These are phyloP conservation scores for Venturia oleaginea DNA, from an alignment of 2,329 filamentous ascomycete genomes.

Conservation along the genomic window DNA sequence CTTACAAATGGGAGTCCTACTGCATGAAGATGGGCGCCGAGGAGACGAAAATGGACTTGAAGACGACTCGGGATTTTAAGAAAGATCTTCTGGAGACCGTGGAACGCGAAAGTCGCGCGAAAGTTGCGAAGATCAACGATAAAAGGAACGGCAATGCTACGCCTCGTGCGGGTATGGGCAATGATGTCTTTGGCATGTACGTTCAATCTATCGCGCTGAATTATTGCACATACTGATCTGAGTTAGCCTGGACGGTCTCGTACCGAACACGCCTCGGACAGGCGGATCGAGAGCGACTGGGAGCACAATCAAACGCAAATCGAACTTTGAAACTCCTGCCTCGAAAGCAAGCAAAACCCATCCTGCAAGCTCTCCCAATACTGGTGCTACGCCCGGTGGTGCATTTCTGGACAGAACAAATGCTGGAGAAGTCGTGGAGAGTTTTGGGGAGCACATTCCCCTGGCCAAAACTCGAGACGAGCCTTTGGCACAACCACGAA, in stretches of 20 bases:
- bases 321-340: slow-evolving; percentile 41
- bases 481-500: slow-evolving; percentile 61
- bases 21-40: slow-evolving; percentile 87
- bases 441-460: slow-evolving; percentile 70
- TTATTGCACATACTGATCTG: slow-evolving; percentile 13
- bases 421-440: slow-evolving; percentile 71
- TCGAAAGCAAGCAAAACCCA: slow-evolving; percentile 37
- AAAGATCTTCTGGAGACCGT: slow-evolving; percentile 76
- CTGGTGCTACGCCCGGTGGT: slow-evolving; percentile 28
- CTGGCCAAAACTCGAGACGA: slow-evolving; percentile 34
- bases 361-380: slow-evolving; percentile 42
- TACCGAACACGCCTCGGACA: slow-evolving; percentile 35
- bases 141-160: slow-evolving; percentile 54
- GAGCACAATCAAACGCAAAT: slow-evolving; percentile 45
- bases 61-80: slow-evolving; percentile 69
- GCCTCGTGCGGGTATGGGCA: slow-evolving; percentile 46
- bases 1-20: slow-evolving; percentile 99
- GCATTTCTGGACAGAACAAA: slow-evolving; percentile 70
- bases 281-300: slow-evolving; percentile 23
- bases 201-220: slow-evolving; percentile 19
- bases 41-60: slow-evolving; percentile 61
- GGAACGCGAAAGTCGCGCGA: slow-evolving; percentile 65
- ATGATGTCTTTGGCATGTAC: slow-evolving; percentile 77
- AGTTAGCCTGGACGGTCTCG: slow-evolving; percentile 37
- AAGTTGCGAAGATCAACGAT: slow-evolving; percentile 51